Percentiles rank a stretch among this genome's conserved stretches.
Evolutionary conservation across 345 rosid species (phyloP).

Genomic region (Euclidium syriacum): DNA sequence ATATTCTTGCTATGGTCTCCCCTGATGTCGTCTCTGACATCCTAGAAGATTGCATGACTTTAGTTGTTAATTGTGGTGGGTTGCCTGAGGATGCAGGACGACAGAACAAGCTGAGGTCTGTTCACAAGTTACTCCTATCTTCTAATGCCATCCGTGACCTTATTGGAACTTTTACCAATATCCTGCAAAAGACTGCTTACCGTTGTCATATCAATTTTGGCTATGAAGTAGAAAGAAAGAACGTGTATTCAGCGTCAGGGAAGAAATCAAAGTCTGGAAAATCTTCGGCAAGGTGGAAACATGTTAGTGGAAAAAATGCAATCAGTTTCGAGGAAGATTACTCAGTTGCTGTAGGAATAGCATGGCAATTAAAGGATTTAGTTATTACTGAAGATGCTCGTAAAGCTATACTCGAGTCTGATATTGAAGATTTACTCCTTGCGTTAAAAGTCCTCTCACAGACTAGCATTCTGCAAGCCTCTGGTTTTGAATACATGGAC

Average conservation of each 20-base stretch:
- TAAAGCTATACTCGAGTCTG: slow-evolving; percentile 54
- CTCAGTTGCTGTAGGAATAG: slow-evolving; percentile 61
- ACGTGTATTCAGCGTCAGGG: slow-evolving; percentile 39
- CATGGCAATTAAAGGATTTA: slow-evolving; percentile 87
- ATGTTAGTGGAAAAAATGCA: slow-evolving; percentile 41
- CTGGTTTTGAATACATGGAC: slow-evolving; percentile 48
- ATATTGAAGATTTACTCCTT: slow-evolving; percentile 41
- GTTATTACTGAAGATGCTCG: slow-evolving; percentile 46
- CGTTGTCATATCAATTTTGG: slow-evolving; percentile 78
- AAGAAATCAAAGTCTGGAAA: slow-evolving; percentile 49
- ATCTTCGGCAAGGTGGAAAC: slow-evolving; percentile 55
- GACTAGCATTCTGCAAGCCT: slow-evolving; percentile 61
- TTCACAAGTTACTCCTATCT: slow-evolving; percentile 65
- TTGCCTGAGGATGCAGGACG: slow-evolving; percentile 46
- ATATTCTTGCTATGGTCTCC: slow-evolving; percentile 45
- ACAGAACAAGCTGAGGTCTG: slow-evolving; percentile 71
- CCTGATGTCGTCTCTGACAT: slow-evolving; percentile 45
- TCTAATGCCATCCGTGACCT: slow-evolving; percentile 47
- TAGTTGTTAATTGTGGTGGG: slow-evolving; percentile 52
- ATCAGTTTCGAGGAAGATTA: slow-evolving; percentile 64
- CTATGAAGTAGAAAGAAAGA: slow-evolving; percentile 48
- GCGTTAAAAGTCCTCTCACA: slow-evolving; percentile 74
- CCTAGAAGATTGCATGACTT: slow-evolving; percentile 56
- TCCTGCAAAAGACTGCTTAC: slow-evolving; percentile 63
- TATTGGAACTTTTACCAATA: slow-evolving; percentile 47